Evolutionary conservation across 768 basidiomycete species (phyloP), one percentile per base, ranked within the genome.

Genomic region (Flagelloscypha sp.): DNA sequence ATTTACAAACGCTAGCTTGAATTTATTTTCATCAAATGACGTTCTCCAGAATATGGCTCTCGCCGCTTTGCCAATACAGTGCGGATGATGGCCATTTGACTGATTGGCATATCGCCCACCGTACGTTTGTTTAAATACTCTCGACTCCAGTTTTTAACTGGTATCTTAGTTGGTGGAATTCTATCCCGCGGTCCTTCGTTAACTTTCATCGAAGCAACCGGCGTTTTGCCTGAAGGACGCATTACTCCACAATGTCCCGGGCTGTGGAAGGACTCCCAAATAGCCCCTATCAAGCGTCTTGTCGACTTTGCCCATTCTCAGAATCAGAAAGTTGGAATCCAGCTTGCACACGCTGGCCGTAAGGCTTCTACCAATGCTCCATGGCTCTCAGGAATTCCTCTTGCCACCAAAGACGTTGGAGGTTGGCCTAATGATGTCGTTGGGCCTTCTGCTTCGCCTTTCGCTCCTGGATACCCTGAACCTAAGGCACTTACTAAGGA

Each of bases 301-400:
- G 63, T 68, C 47, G 66, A 69, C 35, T 71, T 72, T 35, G 66
- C 68, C 20, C 66, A 71, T 45, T 62, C 63, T 6, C 65, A 68
- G 38, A 65, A 64, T 30, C 61, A 68, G 40, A 61, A 63, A 18
- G 57, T 75, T 19, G 75, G 61, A 9, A 67, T 76, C 36, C 76
- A 78, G 51, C 61, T 78, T 24, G 70, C 60, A 1, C 75, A 78
- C 43, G 68, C 73, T 1, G 75, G 76, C 7, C 54, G 74, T 28
- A 76, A 76, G 45, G 72, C 64, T 0, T 64, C 62, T 20, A 68
- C 61, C 1, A 49, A 68, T 15, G 62, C 63, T 4, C 70, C 72
- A 0, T 76, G 72, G 72, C 43, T 70, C 17, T 37, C 58, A 21
- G 4, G 31, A 20, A 48, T 45, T 22, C 16, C 42, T 6, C 36